Evolutionary conservation across 2,329 filamentous ascomycete genomes (phyloP), one percentile per base, ranked within the genome.

Genomic region (Biscogniauxia sp.): DNA sequence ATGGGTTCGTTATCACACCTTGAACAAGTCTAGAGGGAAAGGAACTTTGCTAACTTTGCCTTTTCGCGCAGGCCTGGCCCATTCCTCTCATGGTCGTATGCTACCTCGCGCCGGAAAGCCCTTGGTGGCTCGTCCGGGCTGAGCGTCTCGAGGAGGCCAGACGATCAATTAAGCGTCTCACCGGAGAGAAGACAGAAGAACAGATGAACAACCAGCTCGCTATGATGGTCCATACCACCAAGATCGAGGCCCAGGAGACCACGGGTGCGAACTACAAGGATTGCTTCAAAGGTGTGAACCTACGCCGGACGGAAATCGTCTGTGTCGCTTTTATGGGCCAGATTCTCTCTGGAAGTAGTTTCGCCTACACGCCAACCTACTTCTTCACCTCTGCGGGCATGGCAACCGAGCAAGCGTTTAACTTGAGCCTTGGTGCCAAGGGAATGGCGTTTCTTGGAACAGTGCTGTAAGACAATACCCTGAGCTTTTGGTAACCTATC

Each of bases 261-360:
- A 66, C 66, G 1, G 80, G 79, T 2, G 76, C 76, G 1, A 74
- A 70, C 0, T 84, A 84, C 64, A 54, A 68, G 25, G 79, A 83
- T 68, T 82, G 80, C 64, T 83, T 84, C 69, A 75, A 75, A 32
- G 77, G 76, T 13, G 66, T 71, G 5, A 78, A 84, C 59, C 69
- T 79, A 4, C 74, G 79, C 0, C 73, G 80, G 23, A 80, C 78
- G 0, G 78, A 80, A 59, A 79, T 81, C 23, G 76, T 75, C 20
- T 74, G 76, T 58, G 67, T 78, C 53, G 72, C 73, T 5, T 77
- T 74, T 55, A 68, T 71, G 13, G 72, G 73, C 19, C 72, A 74
- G 63, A 70, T 71, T 20, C 64, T 76, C 13, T 70, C 70, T 19
- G 76, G 76, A 4, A 74, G 72, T 53, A 73, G 63, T 58, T 74